phyloP scores from a whole-genome alignment of 345 rosid genomes.

The Euphorbia pulcherrima region DNA sequence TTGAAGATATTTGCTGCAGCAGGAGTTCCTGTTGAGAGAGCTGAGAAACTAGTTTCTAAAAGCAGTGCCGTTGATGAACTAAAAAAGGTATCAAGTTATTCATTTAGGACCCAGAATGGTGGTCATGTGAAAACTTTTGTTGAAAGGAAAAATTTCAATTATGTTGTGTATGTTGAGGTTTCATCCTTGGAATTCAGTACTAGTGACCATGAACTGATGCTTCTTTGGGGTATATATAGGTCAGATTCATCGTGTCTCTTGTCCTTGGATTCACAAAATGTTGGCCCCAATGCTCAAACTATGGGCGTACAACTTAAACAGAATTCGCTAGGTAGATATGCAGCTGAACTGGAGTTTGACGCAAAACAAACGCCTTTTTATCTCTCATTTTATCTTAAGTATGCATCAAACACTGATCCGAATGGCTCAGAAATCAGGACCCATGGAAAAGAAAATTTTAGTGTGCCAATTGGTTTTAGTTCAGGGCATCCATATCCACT shows the following conservation, averaged over 20 bases:
- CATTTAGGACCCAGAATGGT: constrained; percentile 67
- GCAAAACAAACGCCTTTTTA: constrained; percentile 62
- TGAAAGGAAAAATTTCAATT: constrained; percentile 46
- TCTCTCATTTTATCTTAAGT: constrained; percentile 68
- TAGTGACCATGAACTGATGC: constrained; percentile 36
- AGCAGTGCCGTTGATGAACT: constrained; percentile 33
- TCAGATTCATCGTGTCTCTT: constrained; percentile 57
- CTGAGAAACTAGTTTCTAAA: constrained; percentile 33
- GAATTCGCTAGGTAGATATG: constrained; percentile 38
- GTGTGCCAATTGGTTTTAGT: constrained; percentile 76
- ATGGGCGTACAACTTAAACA: constrained; percentile 44
- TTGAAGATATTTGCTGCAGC: constrained; percentile 45
- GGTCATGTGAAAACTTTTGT: constrained; percentile 63
- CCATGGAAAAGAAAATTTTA: constrained; percentile 53
- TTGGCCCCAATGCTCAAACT: constrained; percentile 35
- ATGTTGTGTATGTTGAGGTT: constrained; percentile 53
- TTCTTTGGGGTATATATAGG: constrained; percentile 65
- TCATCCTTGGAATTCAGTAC: constrained; percentile 43
- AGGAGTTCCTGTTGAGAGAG: constrained; percentile 40
- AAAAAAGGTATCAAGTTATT: constrained; percentile 46
- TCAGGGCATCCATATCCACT: constrained; percentile 65
- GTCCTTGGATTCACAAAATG: constrained; percentile 40
- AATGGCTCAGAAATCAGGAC: constrained; percentile 48
- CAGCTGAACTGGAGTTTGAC: constrained; percentile 64
- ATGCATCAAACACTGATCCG: constrained; percentile 23